These are phyloP conservation scores for Abrus pulchellus DNA, from an alignment of 306 rosid species.

Conservation along the genomic window DNA sequence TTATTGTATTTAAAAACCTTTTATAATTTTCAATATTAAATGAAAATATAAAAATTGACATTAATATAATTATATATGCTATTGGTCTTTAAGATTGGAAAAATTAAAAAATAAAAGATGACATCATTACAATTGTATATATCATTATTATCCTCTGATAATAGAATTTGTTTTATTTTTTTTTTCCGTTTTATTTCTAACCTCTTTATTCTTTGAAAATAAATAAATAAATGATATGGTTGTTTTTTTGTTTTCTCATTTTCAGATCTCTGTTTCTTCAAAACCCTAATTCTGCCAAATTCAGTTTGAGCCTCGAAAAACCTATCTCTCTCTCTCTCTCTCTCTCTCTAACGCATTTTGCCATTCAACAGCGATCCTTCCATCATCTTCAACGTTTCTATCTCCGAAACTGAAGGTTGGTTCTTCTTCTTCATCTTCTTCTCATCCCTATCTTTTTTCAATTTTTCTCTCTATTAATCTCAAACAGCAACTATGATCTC, in stretches of 20 bases:
- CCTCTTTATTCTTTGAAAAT: not conserved
- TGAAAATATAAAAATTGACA: no score
- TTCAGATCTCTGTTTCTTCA: slow-evolving; percentile 55
- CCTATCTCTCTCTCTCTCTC: slow-evolving; percentile 56
- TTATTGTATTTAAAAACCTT: no score
- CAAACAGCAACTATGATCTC: slow-evolving; percentile 28
- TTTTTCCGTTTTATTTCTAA: not conserved
- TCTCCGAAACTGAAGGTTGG: slow-evolving; percentile 56
- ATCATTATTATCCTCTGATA: not conserved
- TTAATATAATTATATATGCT: no score
- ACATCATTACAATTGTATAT: not conserved
- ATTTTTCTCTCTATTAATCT: not conserved
- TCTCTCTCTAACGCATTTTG: slow-evolving; percentile 41
- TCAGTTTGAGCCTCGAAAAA: slow-evolving; percentile 70
- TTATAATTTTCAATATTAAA: no score
- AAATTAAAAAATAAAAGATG: no score
- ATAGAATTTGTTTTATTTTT: not conserved
- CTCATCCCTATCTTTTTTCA: not conserved
- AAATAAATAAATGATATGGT: not conserved
- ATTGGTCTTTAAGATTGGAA: no score
- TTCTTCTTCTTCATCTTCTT: slow-evolving; percentile 30
- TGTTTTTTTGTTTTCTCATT: not conserved
- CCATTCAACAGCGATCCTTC: slow-evolving; percentile 48
- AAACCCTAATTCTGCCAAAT: slow-evolving; percentile 77
- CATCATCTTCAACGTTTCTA: slow-evolving; percentile 32